Conservation (phyloP, 441 rosid species). For the Melastoma candidum region DNA sequence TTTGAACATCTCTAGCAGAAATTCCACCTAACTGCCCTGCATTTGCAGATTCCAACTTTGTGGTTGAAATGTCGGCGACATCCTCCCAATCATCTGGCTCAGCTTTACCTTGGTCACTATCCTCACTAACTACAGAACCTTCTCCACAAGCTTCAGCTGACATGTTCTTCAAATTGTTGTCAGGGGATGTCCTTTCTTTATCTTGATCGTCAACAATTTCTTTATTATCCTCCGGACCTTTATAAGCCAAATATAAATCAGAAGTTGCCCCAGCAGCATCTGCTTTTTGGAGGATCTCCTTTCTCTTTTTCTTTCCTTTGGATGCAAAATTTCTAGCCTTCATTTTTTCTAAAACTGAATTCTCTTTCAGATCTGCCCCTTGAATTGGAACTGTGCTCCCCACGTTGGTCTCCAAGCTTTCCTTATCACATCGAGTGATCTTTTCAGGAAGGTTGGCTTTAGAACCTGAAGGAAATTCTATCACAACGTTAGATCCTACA, state of each 20-base stretch:
- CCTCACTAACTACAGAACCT: slow-evolving; percentile 26
- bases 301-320: slow-evolving; percentile 48
- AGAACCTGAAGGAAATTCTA: slow-evolving; percentile 19
- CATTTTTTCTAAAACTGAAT: slow-evolving; percentile 30
- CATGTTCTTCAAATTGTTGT: slow-evolving; percentile 29
- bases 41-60: slow-evolving; percentile 51
- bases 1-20: slow-evolving; percentile 20
- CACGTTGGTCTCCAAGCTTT: slow-evolving; percentile 22
- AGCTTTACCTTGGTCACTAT: slow-evolving; percentile 32
- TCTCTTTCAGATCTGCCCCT: slow-evolving; percentile 41
- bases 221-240: slow-evolving; percentile 83
- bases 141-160: slow-evolving; percentile 23
- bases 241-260: slow-evolving; percentile 86
- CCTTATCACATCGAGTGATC: slow-evolving; percentile 14
- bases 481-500: slow-evolving; percentile 13
- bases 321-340: slow-evolving; percentile 32
- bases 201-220: slow-evolving; percentile 26
- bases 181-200: slow-evolving; percentile 18
- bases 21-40: slow-evolving; percentile 20
- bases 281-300: slow-evolving; percentile 73
- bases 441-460: slow-evolving; percentile 19
- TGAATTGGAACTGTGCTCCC: slow-evolving; percentile 18
- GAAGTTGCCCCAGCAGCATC: slow-evolving; percentile 85
- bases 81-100: slow-evolving; percentile 99
- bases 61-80: slow-evolving; percentile 80